Evolutionary conservation across 148 eudicot genomes (phyloP), one percentile per base, ranked within the genome.

Genomic region (Cornus controversa): DNA sequence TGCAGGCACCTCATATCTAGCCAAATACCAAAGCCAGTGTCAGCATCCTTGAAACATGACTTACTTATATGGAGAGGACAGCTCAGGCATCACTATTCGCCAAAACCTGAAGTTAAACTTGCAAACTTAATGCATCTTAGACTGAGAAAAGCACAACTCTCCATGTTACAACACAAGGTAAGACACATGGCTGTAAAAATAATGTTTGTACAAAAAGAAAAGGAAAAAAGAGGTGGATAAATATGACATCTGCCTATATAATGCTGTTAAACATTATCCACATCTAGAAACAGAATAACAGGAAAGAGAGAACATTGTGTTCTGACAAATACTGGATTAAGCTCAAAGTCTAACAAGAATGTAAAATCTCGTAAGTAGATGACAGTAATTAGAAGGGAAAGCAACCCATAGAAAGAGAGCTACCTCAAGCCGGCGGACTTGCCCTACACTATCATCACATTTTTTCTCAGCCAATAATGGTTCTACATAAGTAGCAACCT

Each of bases 351-450:
- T 25, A 18, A 11, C 20, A 29, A 9, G 26, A 26, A 63, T 63
- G 70, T 45, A 74, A 28, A 60, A 31, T 9, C 22, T 31, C 47
- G 16, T 1, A 47, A 47, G 16, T 25, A 66, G 60, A 76, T n/a
- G 15, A 42, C 31, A 10, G 15, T 45, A 66, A 36, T 54, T 53
- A 36, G 53, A 77, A 68, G 34, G 5, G n/a, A 42, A 77, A 45
- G 62, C 24, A 34, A 36, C 53, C 53, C 53, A 57, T 2, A 29
- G 42, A 64, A 11, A 40, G 13, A 31, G 67, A 78, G 80, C 80
- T 67, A 93, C 99, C 99, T 96, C 98, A 82, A 96, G 94, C 74
- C 88, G 80, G 70, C 91, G 91, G 58, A 74, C 83, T 73, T 84
- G 80, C 73, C 64, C 72, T 62, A 72, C 81, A 76, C 81, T 75